phyloP scores from a whole-genome alignment of 164 flowering plant genomes.

The Saururus chinensis region DNA sequence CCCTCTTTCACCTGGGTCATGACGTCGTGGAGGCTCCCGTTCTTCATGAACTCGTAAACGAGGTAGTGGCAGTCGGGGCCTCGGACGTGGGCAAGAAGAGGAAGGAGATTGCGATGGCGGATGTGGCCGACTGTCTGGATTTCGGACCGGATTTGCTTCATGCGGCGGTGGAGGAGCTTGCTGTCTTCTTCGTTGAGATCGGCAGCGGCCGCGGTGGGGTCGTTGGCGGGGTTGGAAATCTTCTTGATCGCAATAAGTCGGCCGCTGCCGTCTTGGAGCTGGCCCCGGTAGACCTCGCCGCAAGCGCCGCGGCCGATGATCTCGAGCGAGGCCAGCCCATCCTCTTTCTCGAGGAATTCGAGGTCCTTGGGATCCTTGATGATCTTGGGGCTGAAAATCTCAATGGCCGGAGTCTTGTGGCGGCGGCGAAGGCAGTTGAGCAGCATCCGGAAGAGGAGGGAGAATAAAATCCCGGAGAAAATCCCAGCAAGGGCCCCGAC shows the following conservation, averaged over 20 bases:
- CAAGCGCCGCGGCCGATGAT: constrained; percentile 79
- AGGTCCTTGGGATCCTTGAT: constrained; percentile 61
- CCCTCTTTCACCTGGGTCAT: constrained; percentile 37
- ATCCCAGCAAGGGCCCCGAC: constrained; percentile 51
- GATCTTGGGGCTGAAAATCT: constrained; percentile 45
- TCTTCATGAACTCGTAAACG: constrained; percentile 84
- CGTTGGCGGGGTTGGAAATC: constrained; percentile 20
- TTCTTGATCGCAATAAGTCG: constrained; percentile 76
- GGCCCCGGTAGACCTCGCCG: constrained; percentile 75
- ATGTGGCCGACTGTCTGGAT: constrained; percentile 70
- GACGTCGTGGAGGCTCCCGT: constrained; percentile 71
- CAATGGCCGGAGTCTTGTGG: constrained; percentile 22
- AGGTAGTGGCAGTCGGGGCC: constrained; percentile 67
- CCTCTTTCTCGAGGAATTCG: constrained; percentile 71
- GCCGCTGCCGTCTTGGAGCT: constrained; percentile 41
- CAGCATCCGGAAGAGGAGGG: constrained; percentile 35
- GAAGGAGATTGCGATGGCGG: constrained; percentile 69
- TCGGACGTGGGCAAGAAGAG: constrained; percentile 63
- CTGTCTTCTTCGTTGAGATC: constrained; percentile 58
- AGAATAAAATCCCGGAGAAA: constrained; percentile 41
- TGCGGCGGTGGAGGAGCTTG: constrained; percentile 39
- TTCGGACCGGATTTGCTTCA: constrained; percentile 77
- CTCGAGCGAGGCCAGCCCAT: constrained; percentile 41
- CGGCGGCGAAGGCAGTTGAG: constrained; percentile 29
- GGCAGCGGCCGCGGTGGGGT: constrained; percentile 8